Percentiles rank a stretch among this genome's conserved stretches.
Conservation (phyloP, 345 rosid species). For the Eucalyptus coolabah region DNA sequence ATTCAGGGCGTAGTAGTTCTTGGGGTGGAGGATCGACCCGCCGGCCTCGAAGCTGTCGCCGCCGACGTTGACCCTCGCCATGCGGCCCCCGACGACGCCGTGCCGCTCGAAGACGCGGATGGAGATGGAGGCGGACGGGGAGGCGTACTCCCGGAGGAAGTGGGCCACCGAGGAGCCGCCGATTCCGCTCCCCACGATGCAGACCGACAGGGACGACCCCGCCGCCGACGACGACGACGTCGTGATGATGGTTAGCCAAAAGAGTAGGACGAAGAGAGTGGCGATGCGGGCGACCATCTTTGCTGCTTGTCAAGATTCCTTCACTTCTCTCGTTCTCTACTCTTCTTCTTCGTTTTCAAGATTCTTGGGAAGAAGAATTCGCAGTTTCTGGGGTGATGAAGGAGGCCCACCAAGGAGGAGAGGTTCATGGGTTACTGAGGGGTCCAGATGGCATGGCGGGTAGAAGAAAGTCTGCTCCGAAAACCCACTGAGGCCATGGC, state of each 20-base stretch:
- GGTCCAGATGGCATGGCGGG: not conserved
- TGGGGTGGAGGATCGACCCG: conserved; percentile 84
- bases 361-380: not conserved
- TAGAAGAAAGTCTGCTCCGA: not conserved
- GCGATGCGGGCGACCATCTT: not conserved
- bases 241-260: not conserved
- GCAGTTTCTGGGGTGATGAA: not conserved
- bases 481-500: not conserved
- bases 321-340: not conserved
- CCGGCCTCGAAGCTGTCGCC: conserved; percentile 86
- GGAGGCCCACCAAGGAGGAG: not conserved
- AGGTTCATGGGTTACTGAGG: not conserved
- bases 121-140: not conserved
- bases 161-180: conserved; percentile 86
- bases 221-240: not conserved
- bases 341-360: not conserved
- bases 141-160: conserved; percentile 63
- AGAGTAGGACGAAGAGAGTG: conserved; percentile 3
- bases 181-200: conserved; percentile 87
- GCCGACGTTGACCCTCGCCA: conserved; percentile 50
- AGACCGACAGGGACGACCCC: conserved; percentile 19
- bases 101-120: conserved; percentile 11
- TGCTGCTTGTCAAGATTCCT: not conserved
- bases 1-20: conserved; percentile 62
- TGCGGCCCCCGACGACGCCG: conserved; percentile 78